These are phyloP conservation scores for Daldinia decipiens DNA, from an alignment of 495 filamentous ascomycete species.

Conservation along the genomic window DNA sequence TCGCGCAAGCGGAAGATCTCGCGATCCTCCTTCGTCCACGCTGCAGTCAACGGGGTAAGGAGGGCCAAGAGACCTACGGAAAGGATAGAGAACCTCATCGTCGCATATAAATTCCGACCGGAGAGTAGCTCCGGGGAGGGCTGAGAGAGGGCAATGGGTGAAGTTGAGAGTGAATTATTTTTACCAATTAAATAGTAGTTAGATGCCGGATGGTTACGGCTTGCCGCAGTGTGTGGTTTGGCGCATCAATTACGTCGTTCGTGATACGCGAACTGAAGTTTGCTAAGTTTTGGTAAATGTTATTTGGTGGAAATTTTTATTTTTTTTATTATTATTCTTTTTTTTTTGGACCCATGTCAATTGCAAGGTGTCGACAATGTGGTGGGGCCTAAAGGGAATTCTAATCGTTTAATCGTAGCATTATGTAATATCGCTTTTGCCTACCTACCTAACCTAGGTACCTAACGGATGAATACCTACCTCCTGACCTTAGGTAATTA, in stretches of 20 bases:
- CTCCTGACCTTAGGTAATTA: too few relatives aligned
- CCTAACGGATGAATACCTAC: too few relatives aligned
- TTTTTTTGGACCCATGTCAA: slow-evolving; percentile 23
- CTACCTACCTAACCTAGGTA: too few relatives aligned
- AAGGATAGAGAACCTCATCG: slow-evolving; percentile 63
- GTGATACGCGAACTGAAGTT: slow-evolving; percentile 13
- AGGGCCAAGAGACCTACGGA: slow-evolving; percentile 66
- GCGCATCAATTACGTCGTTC: slow-evolving; percentile 35
- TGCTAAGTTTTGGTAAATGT: not conserved
- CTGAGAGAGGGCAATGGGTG: not conserved
- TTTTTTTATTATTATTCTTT: slow-evolving; percentile 6
- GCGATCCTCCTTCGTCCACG: slow-evolving; percentile 92
- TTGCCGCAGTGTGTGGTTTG: slow-evolving; percentile 23
- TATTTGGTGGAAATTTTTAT: slow-evolving; percentile 22
- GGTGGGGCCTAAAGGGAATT: not conserved
- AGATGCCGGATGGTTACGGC: slow-evolving; percentile 33
- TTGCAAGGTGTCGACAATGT: slow-evolving; percentile 39
- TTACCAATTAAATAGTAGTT: slow-evolving; percentile 18
- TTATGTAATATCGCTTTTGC: not conserved
- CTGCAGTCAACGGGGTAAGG: slow-evolving; percentile 70
- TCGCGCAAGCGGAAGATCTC: slow-evolving; percentile 96
- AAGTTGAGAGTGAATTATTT: slow-evolving; percentile 4
- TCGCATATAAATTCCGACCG: slow-evolving; percentile 42
- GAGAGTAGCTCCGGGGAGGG: slow-evolving; percentile 51
- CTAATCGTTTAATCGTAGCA: not conserved